phyloP scores from a whole-genome alignment of 441 rosid genomes.

The Heliophila coronopifolia region DNA sequence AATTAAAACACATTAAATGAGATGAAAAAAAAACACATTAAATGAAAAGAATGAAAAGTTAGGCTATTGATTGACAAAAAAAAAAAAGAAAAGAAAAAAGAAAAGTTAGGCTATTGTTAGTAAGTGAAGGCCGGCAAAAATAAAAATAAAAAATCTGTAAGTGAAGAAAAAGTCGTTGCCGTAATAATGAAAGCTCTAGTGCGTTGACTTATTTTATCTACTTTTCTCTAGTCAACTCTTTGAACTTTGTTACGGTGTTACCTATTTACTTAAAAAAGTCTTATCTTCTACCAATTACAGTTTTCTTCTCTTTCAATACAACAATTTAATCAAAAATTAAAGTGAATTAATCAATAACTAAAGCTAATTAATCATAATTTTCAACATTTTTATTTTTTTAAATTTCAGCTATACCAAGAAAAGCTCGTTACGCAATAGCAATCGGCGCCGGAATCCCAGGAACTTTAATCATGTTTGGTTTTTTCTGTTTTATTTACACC shows the following conservation, averaged over 20 bases:
- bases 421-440: conserved; percentile 39
- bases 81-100: too few species aligned
- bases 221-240: conserved; percentile 20
- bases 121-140: too few species aligned
- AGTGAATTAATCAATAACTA: too few species aligned
- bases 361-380: background rate
- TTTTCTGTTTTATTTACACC: conserved; percentile 33
- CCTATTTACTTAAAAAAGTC: conserved; percentile 16
- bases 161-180: conserved; percentile 18
- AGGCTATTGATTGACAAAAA: too few species aligned
- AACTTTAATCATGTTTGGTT: conserved; percentile 33
- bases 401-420: conserved; percentile 35
- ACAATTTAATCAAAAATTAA: background rate
- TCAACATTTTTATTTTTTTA: background rate
- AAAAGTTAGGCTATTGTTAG: too few species aligned
- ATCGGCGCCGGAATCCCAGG: conserved; percentile 54
- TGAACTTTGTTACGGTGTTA: conserved; percentile 10
- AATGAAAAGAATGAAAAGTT: conserved; percentile 2
- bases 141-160: too few species aligned
- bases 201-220: conserved; percentile 14
- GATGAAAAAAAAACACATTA: background rate
- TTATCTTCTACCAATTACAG: conserved; percentile 14
- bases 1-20: too few species aligned
- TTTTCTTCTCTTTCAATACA: background rate
- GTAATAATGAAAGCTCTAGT: conserved; percentile 13